Percentiles rank a stretch among this genome's conserved stretches.
Evolutionary conservation across 352 stramenopile genomes (phyloP).

Genomic region (Globisporangium nagaii): DNA sequence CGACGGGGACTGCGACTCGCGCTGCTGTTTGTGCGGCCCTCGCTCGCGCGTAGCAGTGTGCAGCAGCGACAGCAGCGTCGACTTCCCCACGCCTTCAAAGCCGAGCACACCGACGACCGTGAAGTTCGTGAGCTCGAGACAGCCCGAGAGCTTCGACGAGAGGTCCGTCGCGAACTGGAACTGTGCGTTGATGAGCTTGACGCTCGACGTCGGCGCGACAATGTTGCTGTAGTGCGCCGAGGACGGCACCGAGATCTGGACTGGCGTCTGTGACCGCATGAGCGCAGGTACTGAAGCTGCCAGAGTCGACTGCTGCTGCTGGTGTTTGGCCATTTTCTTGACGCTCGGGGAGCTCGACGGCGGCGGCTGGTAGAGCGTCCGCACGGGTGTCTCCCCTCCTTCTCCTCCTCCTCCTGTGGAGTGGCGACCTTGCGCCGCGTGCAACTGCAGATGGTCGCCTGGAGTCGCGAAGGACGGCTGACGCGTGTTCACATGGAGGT

Average conservation of each 20-base stretch:
- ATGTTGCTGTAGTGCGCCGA: slow-evolving; percentile 5
- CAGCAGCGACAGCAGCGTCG: slow-evolving; percentile 59
- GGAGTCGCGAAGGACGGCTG: not conserved
- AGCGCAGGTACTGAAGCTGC: not conserved
- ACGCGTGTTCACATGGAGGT: slow-evolving; percentile 12
- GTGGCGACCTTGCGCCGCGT: not conserved
- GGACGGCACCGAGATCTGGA: not conserved
- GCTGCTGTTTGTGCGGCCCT: slow-evolving; percentile 1
- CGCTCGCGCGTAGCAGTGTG: not conserved
- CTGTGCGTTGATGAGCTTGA: slow-evolving; percentile 54
- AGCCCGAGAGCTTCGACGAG: slow-evolving; percentile 37
- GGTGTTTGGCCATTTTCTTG: slow-evolving; percentile 8
- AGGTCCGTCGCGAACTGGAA: slow-evolving; percentile 67
- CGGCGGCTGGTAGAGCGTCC: slow-evolving; percentile 12
- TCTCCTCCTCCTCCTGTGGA: slow-evolving; percentile 2
- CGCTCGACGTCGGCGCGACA: slow-evolving; percentile 18
- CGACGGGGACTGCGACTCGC: not conserved
- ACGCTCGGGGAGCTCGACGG: slow-evolving; percentile 12
- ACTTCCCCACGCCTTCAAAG: slow-evolving; percentile 69
- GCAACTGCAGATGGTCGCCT: not conserved
- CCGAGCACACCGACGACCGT: slow-evolving; percentile 64
- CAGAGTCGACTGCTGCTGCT: not conserved
- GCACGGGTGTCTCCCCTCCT: not conserved
- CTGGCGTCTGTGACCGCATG: slow-evolving; percentile 12
- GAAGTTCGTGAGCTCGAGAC: slow-evolving; percentile 63